phyloP scores from a whole-genome alignment of 306 rosid species.

The Cucurbita pepo region DNA sequence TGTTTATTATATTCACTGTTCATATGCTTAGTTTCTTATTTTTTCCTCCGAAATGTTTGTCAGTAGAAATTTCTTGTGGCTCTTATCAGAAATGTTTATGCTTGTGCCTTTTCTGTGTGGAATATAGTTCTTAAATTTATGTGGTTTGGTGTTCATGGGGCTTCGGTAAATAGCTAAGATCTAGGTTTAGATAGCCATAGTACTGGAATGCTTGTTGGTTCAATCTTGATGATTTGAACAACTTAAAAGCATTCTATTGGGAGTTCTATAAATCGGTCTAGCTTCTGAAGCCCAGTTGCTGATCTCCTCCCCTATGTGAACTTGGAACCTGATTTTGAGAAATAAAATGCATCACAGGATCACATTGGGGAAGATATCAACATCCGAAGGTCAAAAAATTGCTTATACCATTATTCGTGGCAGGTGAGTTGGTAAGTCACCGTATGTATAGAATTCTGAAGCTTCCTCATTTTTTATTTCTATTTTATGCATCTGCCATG shows the following conservation, averaged over 20 bases:
- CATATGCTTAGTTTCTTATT: not conserved
- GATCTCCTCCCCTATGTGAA: constrained; percentile 37
- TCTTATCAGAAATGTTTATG: not conserved
- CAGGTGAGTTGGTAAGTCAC: constrained; percentile 94
- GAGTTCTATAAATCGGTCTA: constrained; percentile 19
- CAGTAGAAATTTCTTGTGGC: not conserved
- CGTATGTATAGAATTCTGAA: constrained; percentile 20
- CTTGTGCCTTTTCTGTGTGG: not conserved
- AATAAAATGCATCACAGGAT: constrained; percentile 84
- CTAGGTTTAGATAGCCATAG: constrained; percentile 11
- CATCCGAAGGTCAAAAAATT: constrained; percentile 76
- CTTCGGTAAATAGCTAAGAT: constrained; percentile 7
- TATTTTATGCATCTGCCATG: constrained; percentile 1
- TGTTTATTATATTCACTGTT: not conserved
- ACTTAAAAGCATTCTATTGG: constrained; percentile 21
- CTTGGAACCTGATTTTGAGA: constrained; percentile 57
- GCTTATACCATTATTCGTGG: constrained; percentile 72
- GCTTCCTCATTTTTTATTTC: constrained; percentile 17
- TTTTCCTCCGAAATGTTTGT: not conserved
- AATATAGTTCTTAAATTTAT: not conserved
- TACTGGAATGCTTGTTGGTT: constrained; percentile 9
- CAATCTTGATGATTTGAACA: constrained; percentile 18
- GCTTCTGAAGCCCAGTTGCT: constrained; percentile 32
- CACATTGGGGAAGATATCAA: constrained; percentile 75
- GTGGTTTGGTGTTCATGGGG: not conserved